Base-by-base conservation (phyloP, 1,284 basidiomycete genomes). In the Tilletia indica region DNA sequence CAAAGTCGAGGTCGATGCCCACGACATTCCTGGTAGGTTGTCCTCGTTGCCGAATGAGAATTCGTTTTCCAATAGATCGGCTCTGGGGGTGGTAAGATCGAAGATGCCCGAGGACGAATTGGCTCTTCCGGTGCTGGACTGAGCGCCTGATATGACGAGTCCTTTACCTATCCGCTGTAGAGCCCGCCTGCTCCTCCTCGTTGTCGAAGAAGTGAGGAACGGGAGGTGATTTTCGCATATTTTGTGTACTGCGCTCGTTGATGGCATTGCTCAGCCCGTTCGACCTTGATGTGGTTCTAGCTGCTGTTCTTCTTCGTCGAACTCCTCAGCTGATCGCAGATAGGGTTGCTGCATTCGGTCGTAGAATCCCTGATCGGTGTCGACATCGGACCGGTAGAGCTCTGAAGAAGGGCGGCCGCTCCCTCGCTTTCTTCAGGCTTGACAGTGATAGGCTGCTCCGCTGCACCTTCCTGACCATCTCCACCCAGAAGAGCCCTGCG, bases 181-280 rank as follows among this genome's bases (percentile, higher is more conserved):
- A 45, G 42, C 36, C n/a, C 4, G 11, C 31, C 16, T 21, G 56
- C 34, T 6, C 4, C 36, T 39, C 61, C 39, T n/a, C 61, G 9
- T 42, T 21, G 61, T 64, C 61, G n/a, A 64, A 64, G 34, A 64
- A 63, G 36, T 19, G 39, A 19, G 61, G 61, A 39, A 64, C 61
- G n/a, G 61, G 61, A 34, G 61, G 61, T 4, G 42, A 38, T 9
- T 64, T 64, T 34, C 61, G 61, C 4, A 64, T 3, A 21, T 42
- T 64, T 16, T 39, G 31, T 5, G 19, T 42, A 38, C 61, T 64
- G 8, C 61, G 61, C 61, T 64, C 38, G 39, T 64, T 64, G 61
- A 64, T 64, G 0, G 61, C 61, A n/a, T 19, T 11, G 19, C 6
- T 14, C 6, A 64, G 36, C 2, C 2, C 61, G 36, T 64, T 64